These are phyloP conservation scores for Tulasnella sp. DNA, from an alignment of 768 basidiomycete species.

Conservation along the genomic window DNA sequence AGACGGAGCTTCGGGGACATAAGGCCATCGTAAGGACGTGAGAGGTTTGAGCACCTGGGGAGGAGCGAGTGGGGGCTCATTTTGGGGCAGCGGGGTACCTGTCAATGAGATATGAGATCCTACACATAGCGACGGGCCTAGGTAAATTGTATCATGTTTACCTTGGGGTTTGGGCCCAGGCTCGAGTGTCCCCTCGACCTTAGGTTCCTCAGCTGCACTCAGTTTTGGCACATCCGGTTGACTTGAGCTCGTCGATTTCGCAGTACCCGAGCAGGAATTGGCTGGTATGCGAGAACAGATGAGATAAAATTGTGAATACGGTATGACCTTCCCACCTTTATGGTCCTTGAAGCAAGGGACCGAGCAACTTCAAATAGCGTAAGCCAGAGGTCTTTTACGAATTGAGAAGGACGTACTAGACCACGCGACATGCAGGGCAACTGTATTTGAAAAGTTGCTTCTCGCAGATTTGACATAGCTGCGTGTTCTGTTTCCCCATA, in stretches of 20 bases:
- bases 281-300: background rate
- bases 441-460: slow-evolving; percentile 60
- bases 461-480: slow-evolving; percentile 58
- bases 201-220: background rate
- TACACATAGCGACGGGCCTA: background rate
- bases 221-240: background rate
- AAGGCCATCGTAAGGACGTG: slow-evolving; percentile 79
- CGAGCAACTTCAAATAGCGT: slow-evolving; percentile 58
- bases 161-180: background rate
- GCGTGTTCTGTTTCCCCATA: slow-evolving; percentile 14
- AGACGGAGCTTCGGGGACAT: slow-evolving; percentile 72
- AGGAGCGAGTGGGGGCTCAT: slow-evolving; percentile 36
- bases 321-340: slow-evolving; percentile 48
- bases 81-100: slow-evolving; percentile 3
- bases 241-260: background rate
- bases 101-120: background rate
- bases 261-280: background rate
- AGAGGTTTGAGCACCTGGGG: slow-evolving; percentile 55
- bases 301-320: background rate
- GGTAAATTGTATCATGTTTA: background rate
- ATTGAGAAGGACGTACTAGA: slow-evolving; percentile 53
- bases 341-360: slow-evolving; percentile 72
- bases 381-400: background rate
- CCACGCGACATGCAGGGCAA: slow-evolving; percentile 59
- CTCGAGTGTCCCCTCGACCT: background rate